Percentiles rank a stretch among this genome's conserved stretches.
Evolutionary conservation across 1,284 basidiomycete species (phyloP).

Genomic region (Cryptococcus sp.): DNA sequence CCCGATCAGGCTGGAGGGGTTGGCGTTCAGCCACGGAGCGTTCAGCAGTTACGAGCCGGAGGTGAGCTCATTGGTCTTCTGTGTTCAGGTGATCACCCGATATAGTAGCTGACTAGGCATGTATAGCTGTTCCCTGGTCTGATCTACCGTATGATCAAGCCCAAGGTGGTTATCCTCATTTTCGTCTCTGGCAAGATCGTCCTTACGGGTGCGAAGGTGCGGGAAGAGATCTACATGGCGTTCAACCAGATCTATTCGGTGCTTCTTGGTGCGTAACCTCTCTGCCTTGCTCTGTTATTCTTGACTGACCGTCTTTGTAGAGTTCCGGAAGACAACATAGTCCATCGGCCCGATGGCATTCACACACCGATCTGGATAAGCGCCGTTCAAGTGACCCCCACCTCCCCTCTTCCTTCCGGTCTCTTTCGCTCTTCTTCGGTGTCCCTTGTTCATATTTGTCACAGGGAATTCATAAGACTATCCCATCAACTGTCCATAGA

Average conservation of each 20-base stretch:
- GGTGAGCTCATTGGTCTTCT: conserved; percentile 55
- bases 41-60: conserved; percentile 98
- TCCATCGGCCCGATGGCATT: neutral
- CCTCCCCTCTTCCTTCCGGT: too few species aligned
- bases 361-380: too few species aligned
- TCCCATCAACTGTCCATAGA: too few species aligned
- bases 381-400: too few species aligned
- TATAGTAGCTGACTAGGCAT: neutral
- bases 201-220: conserved; percentile 96
- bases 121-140: conserved; percentile 91
- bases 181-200: conserved; percentile 99
- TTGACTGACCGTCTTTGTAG: conserved; percentile 9
- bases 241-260: conserved; percentile 99
- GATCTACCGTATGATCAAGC: conserved; percentile 99
- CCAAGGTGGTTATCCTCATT: conserved; percentile 96
- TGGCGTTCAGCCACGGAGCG: conserved; percentile 97
- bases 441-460: too few species aligned
- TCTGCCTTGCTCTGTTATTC: neutral
- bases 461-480: too few species aligned
- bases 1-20: conserved; percentile 95
- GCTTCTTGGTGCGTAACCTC: conserved; percentile 54
- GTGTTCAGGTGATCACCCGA: neutral
- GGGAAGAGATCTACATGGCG: conserved; percentile 98
- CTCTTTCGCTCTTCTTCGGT: too few species aligned
- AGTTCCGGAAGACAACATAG: conserved; percentile 45